Evolutionary conservation across 305 asterid species (phyloP).

Genomic region (Fraxinus ornus): DNA sequence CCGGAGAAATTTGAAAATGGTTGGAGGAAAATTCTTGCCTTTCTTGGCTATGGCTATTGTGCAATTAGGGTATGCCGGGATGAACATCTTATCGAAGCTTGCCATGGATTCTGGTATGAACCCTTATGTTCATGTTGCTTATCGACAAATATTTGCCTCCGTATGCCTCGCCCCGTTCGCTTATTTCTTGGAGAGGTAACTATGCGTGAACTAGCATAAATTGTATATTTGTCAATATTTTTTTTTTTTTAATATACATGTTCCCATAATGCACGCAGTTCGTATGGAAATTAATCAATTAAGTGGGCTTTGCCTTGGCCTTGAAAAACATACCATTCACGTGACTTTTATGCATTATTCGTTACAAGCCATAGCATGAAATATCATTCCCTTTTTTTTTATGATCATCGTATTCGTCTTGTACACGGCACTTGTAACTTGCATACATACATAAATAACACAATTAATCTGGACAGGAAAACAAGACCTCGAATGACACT

Average conservation of each 20-base stretch:
- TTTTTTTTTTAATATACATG: not conserved
- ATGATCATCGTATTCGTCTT: not conserved
- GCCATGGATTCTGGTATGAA: constrained; percentile 97
- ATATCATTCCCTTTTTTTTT: not conserved
- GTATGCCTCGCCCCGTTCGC: constrained; percentile 71
- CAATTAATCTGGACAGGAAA: not conserved
- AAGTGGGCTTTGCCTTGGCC: not conserved
- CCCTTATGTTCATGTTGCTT: constrained; percentile 83
- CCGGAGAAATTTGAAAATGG: constrained; percentile 28
- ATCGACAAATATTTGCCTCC: constrained; percentile 75
- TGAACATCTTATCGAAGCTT: constrained; percentile 76
- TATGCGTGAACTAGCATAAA: not conserved
- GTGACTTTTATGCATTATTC: not conserved
- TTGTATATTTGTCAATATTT: not conserved
- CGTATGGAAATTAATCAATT: not conserved
- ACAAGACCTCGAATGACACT: constrained; percentile 33
- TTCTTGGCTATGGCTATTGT: constrained; percentile 67
- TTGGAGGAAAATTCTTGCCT: constrained; percentile 44
- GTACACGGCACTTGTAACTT: not conserved
- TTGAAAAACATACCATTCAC: not conserved
- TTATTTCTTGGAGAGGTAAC: constrained; percentile 71
- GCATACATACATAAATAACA: not conserved
- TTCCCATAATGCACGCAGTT: not conserved
- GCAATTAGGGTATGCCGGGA: constrained; percentile 80
- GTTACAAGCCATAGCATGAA: not conserved